phyloP scores from a whole-genome alignment of 2,329 filamentous ascomycete genomes.

The Drechslerella coelobrocha region DNA sequence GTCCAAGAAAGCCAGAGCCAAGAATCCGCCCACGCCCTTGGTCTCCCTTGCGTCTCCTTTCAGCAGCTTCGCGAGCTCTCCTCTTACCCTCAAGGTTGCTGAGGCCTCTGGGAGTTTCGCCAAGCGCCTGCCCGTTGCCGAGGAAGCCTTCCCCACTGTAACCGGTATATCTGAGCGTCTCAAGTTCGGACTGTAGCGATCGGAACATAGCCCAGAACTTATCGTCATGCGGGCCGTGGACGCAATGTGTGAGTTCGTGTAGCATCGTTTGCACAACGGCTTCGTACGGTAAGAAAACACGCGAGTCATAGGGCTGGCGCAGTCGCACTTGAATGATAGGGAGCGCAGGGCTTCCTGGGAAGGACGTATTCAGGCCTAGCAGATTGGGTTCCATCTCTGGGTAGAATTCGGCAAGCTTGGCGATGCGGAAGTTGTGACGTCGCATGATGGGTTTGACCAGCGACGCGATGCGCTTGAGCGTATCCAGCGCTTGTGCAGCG shows the following conservation, averaged over 20 bases:
- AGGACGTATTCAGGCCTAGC: constrained; percentile 43
- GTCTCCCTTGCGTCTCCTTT: constrained; percentile 68
- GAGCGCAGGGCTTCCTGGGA: constrained; percentile 27
- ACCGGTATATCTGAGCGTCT: constrained; percentile 83
- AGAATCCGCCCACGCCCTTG: constrained; percentile 74
- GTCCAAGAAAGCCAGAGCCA: constrained; percentile 65
- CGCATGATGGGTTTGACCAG: constrained; percentile 95
- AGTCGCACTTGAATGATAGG: constrained; percentile 75
- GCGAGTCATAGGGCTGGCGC: constrained; percentile 75
- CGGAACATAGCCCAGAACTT: constrained; percentile 69
- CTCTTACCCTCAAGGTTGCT: constrained; percentile 73
- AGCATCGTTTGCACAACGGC: constrained; percentile 88
- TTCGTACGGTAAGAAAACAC: constrained; percentile 80
- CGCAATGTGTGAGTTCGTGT: constrained; percentile 89
- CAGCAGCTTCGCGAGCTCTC: constrained; percentile 74
- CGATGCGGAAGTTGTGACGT: constrained; percentile 79
- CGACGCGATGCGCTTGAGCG: constrained; percentile 80
- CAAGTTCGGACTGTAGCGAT: constrained; percentile 84
- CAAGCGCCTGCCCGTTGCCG: constrained; percentile 74
- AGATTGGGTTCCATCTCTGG: constrained; percentile 62
- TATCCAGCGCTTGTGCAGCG: constrained; percentile 61
- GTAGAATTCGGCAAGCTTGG: constrained; percentile 82
- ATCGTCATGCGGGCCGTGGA: constrained; percentile 80
- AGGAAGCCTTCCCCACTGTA: constrained; percentile 92
- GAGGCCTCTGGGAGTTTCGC: constrained; percentile 69